Evolutionary conservation across 306 rosid genomes (phyloP).

Genomic region (Styphnolobium japonicum): DNA sequence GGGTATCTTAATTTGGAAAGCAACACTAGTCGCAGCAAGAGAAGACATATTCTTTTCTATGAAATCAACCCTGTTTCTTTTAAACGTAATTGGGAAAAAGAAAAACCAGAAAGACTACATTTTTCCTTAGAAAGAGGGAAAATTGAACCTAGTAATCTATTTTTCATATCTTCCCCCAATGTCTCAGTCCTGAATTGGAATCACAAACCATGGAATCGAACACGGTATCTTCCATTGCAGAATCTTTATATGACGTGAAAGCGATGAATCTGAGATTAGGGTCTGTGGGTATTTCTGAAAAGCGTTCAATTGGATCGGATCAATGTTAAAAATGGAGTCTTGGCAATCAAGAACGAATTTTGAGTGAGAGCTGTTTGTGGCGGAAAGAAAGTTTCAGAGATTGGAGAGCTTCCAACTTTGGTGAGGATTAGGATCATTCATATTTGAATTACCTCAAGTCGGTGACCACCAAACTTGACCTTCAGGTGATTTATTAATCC

Average conservation of each 20-base stretch:
- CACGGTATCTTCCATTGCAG: conserved; percentile 34
- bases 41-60: background rate
- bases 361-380: background rate
- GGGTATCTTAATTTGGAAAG: too few species aligned
- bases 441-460: conserved; percentile 44
- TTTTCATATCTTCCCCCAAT: too few species aligned
- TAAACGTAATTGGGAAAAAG: background rate
- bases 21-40: too few species aligned
- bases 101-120: background rate
- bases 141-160: background rate
- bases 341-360: conserved; percentile 8
- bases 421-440: background rate
- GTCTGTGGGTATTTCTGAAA: conserved; percentile 37
- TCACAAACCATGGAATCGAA: conserved; percentile 62
- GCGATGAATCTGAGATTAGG: conserved; percentile 44
- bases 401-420: background rate
- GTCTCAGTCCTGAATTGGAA: conserved; percentile 48
- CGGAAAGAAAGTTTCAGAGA: conserved; percentile 29
- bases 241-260: conserved; percentile 36
- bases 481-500: too few species aligned
- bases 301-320: conserved; percentile 29
- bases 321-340: conserved; percentile 39
- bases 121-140: background rate
- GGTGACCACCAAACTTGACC: too few species aligned
- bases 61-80: background rate